These are phyloP conservation scores for Eucalyptus caleyi DNA, from an alignment of 345 rosid genomes.

Conservation along the genomic window DNA sequence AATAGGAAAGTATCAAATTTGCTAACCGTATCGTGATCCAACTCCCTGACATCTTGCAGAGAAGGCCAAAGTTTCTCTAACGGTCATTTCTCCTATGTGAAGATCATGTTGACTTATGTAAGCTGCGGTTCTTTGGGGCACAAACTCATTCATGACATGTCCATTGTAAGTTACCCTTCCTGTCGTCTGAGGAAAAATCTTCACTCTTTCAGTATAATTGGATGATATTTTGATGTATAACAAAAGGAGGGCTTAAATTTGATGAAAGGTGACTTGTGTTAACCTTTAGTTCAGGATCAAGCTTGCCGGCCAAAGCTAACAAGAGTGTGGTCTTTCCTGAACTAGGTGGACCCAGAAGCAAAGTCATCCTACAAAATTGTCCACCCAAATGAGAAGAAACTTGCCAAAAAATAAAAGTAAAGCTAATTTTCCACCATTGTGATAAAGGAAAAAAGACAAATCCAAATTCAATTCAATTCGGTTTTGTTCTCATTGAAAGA, in stretches of 20 bases:
- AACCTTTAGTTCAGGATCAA: conserved; percentile 3
- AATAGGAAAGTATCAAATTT: no score
- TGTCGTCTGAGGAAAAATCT: neutral
- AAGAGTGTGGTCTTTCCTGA: conserved; percentile 76
- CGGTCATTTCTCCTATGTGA: no score
- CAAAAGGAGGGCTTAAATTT: neutral
- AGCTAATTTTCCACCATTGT: neutral
- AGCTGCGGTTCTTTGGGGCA: no score
- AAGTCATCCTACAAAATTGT: conserved; percentile 1
- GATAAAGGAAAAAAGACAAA: neutral
- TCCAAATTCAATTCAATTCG: neutral
- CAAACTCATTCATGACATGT: no score
- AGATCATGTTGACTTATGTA: no score
- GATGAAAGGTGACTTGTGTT: neutral
- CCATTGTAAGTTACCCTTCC: no score
- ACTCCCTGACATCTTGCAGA: no score
- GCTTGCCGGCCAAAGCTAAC: conserved; percentile 24
- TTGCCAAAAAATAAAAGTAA: neutral
- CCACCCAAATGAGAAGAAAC: neutral
- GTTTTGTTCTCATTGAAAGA: neutral
- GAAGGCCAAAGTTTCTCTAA: no score
- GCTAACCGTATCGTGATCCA: no score
- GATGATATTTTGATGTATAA: neutral
- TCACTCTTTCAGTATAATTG: neutral
- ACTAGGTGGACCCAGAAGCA: conserved; percentile 78